Evolutionary conservation across 116 monocot genomes (phyloP), one percentile per base, ranked within the genome.

Genomic region (Papilionanthe hybrid): DNA sequence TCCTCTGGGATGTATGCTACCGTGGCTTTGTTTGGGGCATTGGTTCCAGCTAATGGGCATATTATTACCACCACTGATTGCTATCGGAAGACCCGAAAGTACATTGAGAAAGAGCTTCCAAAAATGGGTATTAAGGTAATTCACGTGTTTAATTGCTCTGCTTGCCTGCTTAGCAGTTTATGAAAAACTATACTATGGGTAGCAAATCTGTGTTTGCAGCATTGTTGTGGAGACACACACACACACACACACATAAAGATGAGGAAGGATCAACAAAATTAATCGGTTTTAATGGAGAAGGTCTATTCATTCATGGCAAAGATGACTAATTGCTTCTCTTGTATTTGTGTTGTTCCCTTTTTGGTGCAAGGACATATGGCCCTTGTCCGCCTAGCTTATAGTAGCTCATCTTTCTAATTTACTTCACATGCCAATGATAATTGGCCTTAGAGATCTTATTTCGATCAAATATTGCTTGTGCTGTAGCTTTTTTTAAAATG

Each of bases 41-140:
- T 99, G 83, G 93, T 94, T 85, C 98, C 98, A 82, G 85, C 93
- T 48, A 93, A 93, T 77, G 98, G 98, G 29, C 95, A 99, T 80
- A 87, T 99, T 18, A 75, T 99, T 25, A 95, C 94, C 2, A 99
- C 98, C 44, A 93, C 98, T 28, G 98, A 99, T 86, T 99, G 95
- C 80, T 94, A 99, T 82, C 81, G 95, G 76, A 99, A 92, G 86
- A 99, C 95, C 12, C 86, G 98, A 82, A 90, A 90, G 20, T 99
- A 85, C 85, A 99, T 99, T 41, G 80, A 94, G 72, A 89, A 88
- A 68, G 88, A 95, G 72, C 98, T 99, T 81, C 98, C 95, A 22
- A 93, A 87, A 73, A 90, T 89, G 91, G 91, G 91, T 22, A 94
- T 99, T 79, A 80, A 83, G 85, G 98, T 99, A 89, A 88, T 85